Percentiles rank a stretch among this genome's conserved stretches.
Evolutionary conservation across 1,139 yeast genomes (phyloP).

Genomic region (Debaryomyces singareniensis): DNA sequence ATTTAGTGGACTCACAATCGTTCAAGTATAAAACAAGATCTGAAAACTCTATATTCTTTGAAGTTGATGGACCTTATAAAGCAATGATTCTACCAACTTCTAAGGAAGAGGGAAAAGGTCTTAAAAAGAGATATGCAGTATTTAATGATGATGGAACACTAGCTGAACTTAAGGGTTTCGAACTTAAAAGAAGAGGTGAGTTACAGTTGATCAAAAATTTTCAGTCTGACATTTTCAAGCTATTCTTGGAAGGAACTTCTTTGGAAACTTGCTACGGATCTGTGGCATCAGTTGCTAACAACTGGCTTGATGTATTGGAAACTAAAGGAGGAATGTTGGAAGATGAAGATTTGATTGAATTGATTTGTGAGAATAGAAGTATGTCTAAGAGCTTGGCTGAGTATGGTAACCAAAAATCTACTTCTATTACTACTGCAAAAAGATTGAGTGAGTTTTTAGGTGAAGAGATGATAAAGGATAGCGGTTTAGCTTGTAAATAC

Average conservation of each 20-base stretch:
- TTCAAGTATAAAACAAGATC: constrained; percentile 70
- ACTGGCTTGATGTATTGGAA: constrained; percentile 93
- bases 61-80: constrained; percentile 97
- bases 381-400: constrained; percentile 91
- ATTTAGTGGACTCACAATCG: constrained; percentile 61
- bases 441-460: constrained; percentile 94
- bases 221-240: constrained; percentile 89
- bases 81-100: constrained; percentile 98
- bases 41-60: constrained; percentile 94
- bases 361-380: constrained; percentile 93
- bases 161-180: constrained; percentile 96
- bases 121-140: constrained; percentile 95
- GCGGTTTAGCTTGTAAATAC: constrained; percentile 93
- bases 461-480: constrained; percentile 95
- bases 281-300: constrained; percentile 88
- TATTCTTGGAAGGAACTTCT: constrained; percentile 78
- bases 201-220: constrained; percentile 87
- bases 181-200: constrained; percentile 95
- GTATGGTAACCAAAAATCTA: constrained; percentile 85
- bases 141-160: constrained; percentile 90
- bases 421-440: constrained; percentile 91
- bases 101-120: constrained; percentile 94
- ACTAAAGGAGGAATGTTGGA: constrained; percentile 83
- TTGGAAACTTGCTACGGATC: constrained; percentile 78
- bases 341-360: constrained; percentile 88